phyloP scores from a whole-genome alignment of 83 land plant species.

The Larix sibirica region DNA sequence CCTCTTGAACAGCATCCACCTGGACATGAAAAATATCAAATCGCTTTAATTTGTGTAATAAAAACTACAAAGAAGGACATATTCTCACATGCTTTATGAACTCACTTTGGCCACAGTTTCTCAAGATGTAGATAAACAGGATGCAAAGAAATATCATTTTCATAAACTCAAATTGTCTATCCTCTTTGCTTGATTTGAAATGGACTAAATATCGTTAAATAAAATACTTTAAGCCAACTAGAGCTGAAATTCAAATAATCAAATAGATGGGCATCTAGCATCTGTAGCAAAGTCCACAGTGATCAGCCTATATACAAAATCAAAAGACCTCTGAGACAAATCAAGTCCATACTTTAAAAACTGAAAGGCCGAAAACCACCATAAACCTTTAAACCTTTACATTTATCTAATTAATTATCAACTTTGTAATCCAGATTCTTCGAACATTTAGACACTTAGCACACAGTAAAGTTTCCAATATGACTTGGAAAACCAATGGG shows the following conservation, averaged over 20 bases:
- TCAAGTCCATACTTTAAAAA: background rate
- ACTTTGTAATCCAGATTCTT: background rate
- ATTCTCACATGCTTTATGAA: background rate
- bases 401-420: background rate
- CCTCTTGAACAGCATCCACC: slow-evolving; percentile 16
- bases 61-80: background rate
- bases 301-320: background rate
- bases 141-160: background rate
- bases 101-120: background rate
- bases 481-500: too few relatives aligned
- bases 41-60: background rate
- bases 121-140: background rate
- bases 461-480: background rate
- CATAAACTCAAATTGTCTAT: background rate
- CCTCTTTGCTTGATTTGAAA: background rate
- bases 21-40: background rate
- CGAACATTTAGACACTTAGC: background rate
- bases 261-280: background rate
- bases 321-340: background rate
- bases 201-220: background rate
- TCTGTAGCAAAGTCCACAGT: background rate
- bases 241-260: background rate
- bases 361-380: background rate
- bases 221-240: background rate
- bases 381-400: background rate